Evolutionary conservation across 2,329 filamentous ascomycete species (phyloP), one percentile per base, ranked within the genome.

Genomic region (Pseudogymnoascus sp.): DNA sequence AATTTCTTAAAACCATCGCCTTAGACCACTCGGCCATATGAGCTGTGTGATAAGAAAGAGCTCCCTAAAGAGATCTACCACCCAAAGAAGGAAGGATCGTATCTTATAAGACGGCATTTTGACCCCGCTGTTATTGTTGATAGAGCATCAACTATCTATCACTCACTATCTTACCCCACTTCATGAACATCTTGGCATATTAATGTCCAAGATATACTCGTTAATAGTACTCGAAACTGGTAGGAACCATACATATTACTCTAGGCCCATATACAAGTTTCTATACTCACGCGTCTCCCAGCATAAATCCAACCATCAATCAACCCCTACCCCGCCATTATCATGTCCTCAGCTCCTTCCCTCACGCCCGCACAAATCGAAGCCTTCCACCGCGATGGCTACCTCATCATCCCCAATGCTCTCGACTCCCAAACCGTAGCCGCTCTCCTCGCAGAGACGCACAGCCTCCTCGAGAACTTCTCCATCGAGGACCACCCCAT

Each of bases 401-500:
- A 96, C 78, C 88, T 98, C 66, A 83, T 98, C 71, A 84, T 99
- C 71, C 90, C 90, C 1, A 77, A 89, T 72, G 93, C 90, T 64
- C 85, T 98, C 43, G 81, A 82, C 8, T 81, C 82, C 0, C 74
- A 81, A 1, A 90, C 89, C 16, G 85, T 93, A 60, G 75, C 82
- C 13, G 78, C 83, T 23, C 85, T 97, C 3, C 84, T 97, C 16
- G 75, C 78, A 66, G 91, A 96, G 77, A 95, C 92, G 5, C 81
- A 88, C 73, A 78, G 79, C 36, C 83, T 97, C 67, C 89, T 98
- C 60, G 79, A 85, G 63, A 80, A 83, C 67, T 93, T 99, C 77
- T 83, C 87, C 39, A 82, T 98, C n/a, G 81, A 85, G 37, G 84
- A 89, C 65, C 95, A 98, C 77, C 93, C 95, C 0, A 88, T 98